Base-by-base conservation (phyloP, 2,329 filamentous ascomycete species). In the Leptographium galeiforme region DNA sequence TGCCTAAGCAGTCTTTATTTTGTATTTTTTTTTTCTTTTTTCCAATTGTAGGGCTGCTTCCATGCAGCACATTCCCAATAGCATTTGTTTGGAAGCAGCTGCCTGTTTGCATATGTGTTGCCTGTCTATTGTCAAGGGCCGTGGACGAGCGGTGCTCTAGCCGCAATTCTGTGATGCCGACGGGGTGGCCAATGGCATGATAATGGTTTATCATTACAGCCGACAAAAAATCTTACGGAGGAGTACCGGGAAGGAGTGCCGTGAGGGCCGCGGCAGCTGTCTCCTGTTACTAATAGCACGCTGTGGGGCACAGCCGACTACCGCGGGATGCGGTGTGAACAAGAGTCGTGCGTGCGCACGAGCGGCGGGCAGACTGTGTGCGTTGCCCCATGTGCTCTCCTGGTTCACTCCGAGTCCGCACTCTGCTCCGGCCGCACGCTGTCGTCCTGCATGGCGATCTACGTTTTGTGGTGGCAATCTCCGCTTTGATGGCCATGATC, bases 181-280 rank as follows among this genome's bases (percentile, higher is more conserved):
- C 7, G 41, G 30, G 39, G 14, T 45, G 49, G 47, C 57, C 57
- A 58, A 58, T 58, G 40, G 43, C 52, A 33, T 44, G 19, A 38
- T 41, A 4, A 38, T 33, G 30, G 55, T 57, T 57, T 58, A 58
- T 58, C 57, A 54, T 54, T 46, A 41, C 33, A 6, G 6, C 34
- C 34, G 34, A 36, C 34, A 13, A 36, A 36, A 36, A 3, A 25
- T 25, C 25, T 25, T 25, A 25, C 25, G 25, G 25, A 25, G 25
- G 25, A 25, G 25, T 25, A 25, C 25, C 34, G 34, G 34, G 34
- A 8, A 36, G 33, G 8, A 36, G 34, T 36, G 34, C 34, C 34
- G 34, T 13, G 12, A 36, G 34, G 12, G 34, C 33, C 19, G 40
- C 18, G 8, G 18, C 16, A 43, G 25, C n/a, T n/a, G 25, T 25